These are phyloP conservation scores for Echeveria elegans DNA, from an alignment of 164 flowering plant genomes.

Conservation along the genomic window DNA sequence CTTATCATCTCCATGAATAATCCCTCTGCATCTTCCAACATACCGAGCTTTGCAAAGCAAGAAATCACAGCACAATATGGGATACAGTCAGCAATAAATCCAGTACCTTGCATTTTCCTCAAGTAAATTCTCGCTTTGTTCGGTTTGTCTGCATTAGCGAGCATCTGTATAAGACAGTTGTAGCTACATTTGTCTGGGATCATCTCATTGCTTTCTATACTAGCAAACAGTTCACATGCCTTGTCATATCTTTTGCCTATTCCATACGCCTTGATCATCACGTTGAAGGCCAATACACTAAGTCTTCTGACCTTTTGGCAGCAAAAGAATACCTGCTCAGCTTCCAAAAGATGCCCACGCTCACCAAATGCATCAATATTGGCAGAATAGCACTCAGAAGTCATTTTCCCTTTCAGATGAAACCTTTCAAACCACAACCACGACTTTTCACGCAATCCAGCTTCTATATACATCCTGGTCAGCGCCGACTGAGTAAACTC, in stretches of 20 bases:
- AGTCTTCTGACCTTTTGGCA: constrained; percentile 40
- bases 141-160: constrained; percentile 65
- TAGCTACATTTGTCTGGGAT: constrained; percentile 70
- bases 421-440: constrained; percentile 88
- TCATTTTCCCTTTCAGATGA: constrained; percentile 57
- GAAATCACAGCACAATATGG: constrained; percentile 82
- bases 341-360: constrained; percentile 55
- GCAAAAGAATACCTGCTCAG: constrained; percentile 65
- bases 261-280: constrained; percentile 96
- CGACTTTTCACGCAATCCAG: constrained; percentile 59
- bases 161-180: constrained; percentile 61
- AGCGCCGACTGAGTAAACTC: constrained; percentile 83
- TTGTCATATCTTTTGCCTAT: constrained; percentile 44
- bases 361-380: constrained; percentile 92
- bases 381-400: constrained; percentile 83
- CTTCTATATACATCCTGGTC: constrained; percentile 81
- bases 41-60: constrained; percentile 54
- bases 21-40: constrained; percentile 46
- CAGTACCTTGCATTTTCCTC: constrained; percentile 60
- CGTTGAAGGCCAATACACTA: constrained; percentile 68
- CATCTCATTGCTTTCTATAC: constrained; percentile 50
- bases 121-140: constrained; percentile 41
- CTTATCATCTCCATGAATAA: constrained; percentile 61
- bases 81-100: constrained; percentile 53
- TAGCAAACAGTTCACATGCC: constrained; percentile 62